Conservation (phyloP, 2,329 filamentous ascomycete species). For the Fusarium nematophilum region DNA sequence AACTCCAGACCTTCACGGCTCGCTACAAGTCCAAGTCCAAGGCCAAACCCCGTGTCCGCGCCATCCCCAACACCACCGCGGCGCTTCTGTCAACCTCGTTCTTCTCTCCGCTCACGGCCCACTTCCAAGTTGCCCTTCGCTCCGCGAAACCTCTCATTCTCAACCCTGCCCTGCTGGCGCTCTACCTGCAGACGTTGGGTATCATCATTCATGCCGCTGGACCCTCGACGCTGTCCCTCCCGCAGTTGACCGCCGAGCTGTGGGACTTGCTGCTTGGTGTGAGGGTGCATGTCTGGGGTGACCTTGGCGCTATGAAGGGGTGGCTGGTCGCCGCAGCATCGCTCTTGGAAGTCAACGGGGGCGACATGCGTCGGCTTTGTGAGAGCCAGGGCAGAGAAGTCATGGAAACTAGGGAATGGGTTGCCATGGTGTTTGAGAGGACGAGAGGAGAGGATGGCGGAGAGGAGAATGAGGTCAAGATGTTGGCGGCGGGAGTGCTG, state of each 20-base stretch:
- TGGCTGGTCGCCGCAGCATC: slow-evolving; percentile 84
- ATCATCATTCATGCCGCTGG: slow-evolving; percentile 86
- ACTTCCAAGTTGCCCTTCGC: slow-evolving; percentile 75
- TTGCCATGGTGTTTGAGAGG: slow-evolving; percentile 77
- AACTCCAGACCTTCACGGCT: slow-evolving; percentile 89
- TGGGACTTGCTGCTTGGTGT: slow-evolving; percentile 84
- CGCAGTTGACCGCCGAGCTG: slow-evolving; percentile 84
- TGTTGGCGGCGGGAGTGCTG: slow-evolving; percentile 80
- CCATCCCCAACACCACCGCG: slow-evolving; percentile 82
- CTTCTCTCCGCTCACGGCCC: slow-evolving; percentile 87
- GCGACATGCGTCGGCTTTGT: slow-evolving; percentile 77
- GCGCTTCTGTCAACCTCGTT: slow-evolving; percentile 79
- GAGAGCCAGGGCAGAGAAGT: slow-evolving; percentile 80
- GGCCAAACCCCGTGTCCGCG: slow-evolving; percentile 57
- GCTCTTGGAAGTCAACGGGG: slow-evolving; percentile 82
- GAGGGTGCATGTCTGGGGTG: slow-evolving; percentile 67
- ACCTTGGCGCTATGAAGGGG: slow-evolving; percentile 76
- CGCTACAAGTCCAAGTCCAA: slow-evolving; percentile 51
- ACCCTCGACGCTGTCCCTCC: slow-evolving; percentile 78
- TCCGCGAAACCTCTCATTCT: slow-evolving; percentile 70
- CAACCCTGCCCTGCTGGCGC: slow-evolving; percentile 78
- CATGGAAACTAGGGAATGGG: slow-evolving; percentile 90
- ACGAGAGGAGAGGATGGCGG: slow-evolving; percentile 61
- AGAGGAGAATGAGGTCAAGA: slow-evolving; percentile 84
- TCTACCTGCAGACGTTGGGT: slow-evolving; percentile 88